Conservation (phyloP, 31 red algal genomes). For the Asparagopsis taxiformis region DNA sequence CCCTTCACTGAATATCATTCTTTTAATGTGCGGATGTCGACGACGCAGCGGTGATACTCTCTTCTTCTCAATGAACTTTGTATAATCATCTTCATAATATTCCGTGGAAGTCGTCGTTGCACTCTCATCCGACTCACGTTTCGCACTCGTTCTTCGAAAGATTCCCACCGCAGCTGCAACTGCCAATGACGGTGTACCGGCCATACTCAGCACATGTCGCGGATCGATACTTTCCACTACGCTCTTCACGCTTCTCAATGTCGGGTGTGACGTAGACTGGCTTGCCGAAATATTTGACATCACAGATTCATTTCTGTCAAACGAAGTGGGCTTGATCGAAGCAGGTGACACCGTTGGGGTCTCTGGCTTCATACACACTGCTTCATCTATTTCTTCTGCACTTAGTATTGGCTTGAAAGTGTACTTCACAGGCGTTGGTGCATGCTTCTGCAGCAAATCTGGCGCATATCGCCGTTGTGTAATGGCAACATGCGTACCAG, state of each 20-base stretch:
- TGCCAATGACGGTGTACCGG: conserved; percentile 13
- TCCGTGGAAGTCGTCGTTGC: conserved; percentile 18
- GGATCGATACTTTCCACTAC: conserved; percentile 42
- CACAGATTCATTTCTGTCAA: conserved; percentile 24
- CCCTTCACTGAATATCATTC: conserved; percentile 4
- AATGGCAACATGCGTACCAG: no score
- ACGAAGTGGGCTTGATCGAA: neutral
- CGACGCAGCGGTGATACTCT: conserved; percentile 4
- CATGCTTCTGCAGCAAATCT: no score
- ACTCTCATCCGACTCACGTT: conserved; percentile 25
- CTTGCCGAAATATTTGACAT: conserved; percentile 5
- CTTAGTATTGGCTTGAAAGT: conserved; percentile 9
- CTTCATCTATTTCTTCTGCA: neutral
- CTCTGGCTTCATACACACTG: neutral
- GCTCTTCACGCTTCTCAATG: conserved; percentile 24
- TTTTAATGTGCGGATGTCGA: conserved; percentile 6
- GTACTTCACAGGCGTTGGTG: conserved; percentile 21
- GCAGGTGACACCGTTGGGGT: neutral
- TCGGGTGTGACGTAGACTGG: conserved; percentile 7
- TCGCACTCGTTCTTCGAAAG: conserved; percentile 16
- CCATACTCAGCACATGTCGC: conserved; percentile 31
- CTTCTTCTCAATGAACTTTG: conserved; percentile 35
- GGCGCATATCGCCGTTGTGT: no score
- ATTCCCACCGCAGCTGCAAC: conserved; percentile 20
- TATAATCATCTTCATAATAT: conserved; percentile 47